Evolutionary conservation across 257 asterid species (phyloP).

Genomic region (Forsythia suspensa): DNA sequence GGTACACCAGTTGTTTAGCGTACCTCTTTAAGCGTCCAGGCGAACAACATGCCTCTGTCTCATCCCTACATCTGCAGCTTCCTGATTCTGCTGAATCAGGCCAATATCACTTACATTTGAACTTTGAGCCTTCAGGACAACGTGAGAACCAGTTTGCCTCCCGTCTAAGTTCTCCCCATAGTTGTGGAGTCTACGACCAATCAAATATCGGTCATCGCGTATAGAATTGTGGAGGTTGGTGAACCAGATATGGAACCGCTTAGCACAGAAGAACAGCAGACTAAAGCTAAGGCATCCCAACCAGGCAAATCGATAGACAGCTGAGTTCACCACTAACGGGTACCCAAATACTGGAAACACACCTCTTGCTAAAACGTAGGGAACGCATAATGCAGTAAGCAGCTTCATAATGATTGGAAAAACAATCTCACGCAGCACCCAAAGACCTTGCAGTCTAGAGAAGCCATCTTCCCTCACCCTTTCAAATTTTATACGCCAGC

Average conservation of each 20-base stretch:
- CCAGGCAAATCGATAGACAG: conserved; percentile 94
- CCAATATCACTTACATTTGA: conserved; percentile 5
- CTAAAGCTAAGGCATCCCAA: conserved; percentile 83
- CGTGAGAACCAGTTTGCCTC: conserved; percentile 27
- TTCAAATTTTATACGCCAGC: conserved; percentile 92
- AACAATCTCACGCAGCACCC: conserved; percentile 90
- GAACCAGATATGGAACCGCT: conserved; percentile 96
- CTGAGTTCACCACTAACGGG: conserved; percentile 88
- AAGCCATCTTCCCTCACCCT: conserved; percentile 94
- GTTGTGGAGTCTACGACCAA: conserved; percentile 93
- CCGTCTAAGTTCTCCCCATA: conserved; percentile 55
- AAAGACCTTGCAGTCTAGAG: conserved; percentile 90
- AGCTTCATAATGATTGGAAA: conserved; percentile 87
- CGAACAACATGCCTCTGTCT: conserved; percentile 57
- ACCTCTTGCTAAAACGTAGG: conserved; percentile 84
- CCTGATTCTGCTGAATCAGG: conserved; percentile 23
- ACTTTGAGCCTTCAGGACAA: conserved; percentile 10
- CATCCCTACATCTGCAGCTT: conserved; percentile 44
- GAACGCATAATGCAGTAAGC: conserved; percentile 90
- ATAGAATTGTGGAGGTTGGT: conserved; percentile 93
- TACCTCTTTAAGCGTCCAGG: conserved; percentile 37
- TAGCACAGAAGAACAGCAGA: conserved; percentile 68
- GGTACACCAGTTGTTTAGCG: background rate
- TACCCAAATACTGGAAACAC: conserved; percentile 87
- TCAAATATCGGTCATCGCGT: conserved; percentile 89